Percentiles rank a stretch among this genome's conserved stretches.
These are phyloP conservation scores for Cladosporium sp. DNA, from an alignment of 2,329 filamentous ascomycete species.

Conservation along the genomic window DNA sequence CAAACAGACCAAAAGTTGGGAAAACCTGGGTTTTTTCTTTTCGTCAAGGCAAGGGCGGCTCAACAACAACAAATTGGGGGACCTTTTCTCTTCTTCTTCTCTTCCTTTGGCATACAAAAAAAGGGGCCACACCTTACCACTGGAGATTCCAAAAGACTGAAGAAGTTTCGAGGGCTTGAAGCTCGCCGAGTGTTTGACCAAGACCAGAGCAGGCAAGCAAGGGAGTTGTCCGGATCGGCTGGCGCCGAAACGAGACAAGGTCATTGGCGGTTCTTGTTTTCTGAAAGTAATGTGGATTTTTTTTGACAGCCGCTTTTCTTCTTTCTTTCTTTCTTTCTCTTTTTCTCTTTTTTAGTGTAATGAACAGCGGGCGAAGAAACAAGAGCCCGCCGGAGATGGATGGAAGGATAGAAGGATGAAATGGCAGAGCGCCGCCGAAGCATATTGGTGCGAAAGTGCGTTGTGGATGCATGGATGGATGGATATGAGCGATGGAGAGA, in stretches of 20 bases:
- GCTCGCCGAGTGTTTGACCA: too few relatives aligned
- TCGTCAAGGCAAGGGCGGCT: background rate
- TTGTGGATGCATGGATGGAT: background rate
- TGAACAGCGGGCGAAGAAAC: background rate
- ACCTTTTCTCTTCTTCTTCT: background rate
- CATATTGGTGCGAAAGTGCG: background rate
- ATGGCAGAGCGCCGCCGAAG: background rate
- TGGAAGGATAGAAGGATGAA: background rate
- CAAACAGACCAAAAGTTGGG: conserved; percentile 3
- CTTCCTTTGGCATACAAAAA: background rate
- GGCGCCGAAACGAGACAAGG: too few relatives aligned
- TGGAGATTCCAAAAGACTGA: background rate
- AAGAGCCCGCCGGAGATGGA: background rate
- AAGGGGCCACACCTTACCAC: background rate
- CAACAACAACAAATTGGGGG: background rate
- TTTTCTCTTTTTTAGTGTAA: background rate
- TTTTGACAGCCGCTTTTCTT: background rate
- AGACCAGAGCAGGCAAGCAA: background rate
- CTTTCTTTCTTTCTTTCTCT: background rate
- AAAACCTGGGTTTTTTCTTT: background rate
- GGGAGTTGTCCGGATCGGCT: too few relatives aligned
- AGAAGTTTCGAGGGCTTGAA: background rate
- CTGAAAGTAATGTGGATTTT: conserved; percentile 1
- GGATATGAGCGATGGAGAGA: too few relatives aligned
- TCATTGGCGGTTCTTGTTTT: background rate